Percentiles rank a stretch among this genome's conserved stretches.
These are phyloP conservation scores for Alternaria tenuissima DNA, from an alignment of 2,329 filamentous ascomycete genomes.

Conservation along the genomic window DNA sequence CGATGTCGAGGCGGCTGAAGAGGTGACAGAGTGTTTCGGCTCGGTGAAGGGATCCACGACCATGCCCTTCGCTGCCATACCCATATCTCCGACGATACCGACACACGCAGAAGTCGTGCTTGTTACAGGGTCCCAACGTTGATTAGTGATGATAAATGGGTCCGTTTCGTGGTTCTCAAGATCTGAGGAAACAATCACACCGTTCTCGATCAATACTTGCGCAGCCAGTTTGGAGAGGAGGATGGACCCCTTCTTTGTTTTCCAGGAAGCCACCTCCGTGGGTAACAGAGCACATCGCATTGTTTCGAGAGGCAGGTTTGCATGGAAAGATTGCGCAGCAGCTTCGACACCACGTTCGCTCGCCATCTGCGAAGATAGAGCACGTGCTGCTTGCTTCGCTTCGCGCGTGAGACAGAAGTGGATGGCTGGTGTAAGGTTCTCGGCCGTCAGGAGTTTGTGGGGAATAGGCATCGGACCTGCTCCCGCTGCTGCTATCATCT, in stretches of 20 bases:
- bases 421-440: conserved; percentile 37
- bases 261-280: conserved; percentile 34
- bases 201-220: conserved; percentile 31
- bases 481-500: conserved; percentile 42
- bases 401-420: conserved; percentile 29
- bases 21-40: conserved; percentile 10
- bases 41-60: conserved; percentile 40
- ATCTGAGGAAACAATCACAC: conserved; percentile 23
- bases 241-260: conserved; percentile 25
- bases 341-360: conserved; percentile 32
- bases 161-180: conserved; percentile 33
- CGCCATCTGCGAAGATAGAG: conserved; percentile 33
- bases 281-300: conserved; percentile 33
- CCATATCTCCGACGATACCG: conserved; percentile 62
- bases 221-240: conserved; percentile 36
- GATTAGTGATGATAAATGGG: conserved; percentile 43
- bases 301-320: conserved; percentile 35
- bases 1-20: neutral
- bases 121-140: conserved; percentile 70
- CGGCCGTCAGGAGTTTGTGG: conserved; percentile 36
- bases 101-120: conserved; percentile 67
- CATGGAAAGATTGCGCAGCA: conserved; percentile 39
- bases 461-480: conserved; percentile 40
- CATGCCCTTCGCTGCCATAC: conserved; percentile 66
- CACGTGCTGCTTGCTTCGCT: conserved; percentile 23